phyloP scores from a whole-genome alignment of 2,329 filamentous ascomycete species.

The Alternaria arborescens region DNA sequence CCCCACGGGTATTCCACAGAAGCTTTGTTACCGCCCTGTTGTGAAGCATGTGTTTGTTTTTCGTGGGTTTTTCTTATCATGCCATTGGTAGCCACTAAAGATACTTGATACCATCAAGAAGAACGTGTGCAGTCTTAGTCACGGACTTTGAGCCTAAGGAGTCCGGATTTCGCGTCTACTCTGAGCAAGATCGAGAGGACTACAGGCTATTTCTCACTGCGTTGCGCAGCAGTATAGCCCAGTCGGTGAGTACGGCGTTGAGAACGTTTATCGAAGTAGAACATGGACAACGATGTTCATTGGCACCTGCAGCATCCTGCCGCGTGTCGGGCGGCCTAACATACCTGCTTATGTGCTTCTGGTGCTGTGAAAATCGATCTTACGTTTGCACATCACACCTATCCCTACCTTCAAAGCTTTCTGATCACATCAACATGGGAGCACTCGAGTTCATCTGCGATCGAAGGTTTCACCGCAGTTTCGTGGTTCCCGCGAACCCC shows the following conservation, averaged over 20 bases:
- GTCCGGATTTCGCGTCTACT: neutral
- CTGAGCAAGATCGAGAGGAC: neutral
- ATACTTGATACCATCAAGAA: neutral
- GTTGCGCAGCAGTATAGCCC: neutral
- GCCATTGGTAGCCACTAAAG: neutral
- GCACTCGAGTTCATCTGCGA: conserved; percentile 42
- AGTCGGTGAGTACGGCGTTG: neutral
- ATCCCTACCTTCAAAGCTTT: neutral
- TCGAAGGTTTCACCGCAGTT: conserved; percentile 37
- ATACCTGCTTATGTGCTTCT: neutral
- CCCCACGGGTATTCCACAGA: neutral
- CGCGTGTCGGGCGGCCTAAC: conserved; percentile 3
- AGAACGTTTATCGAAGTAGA: neutral
- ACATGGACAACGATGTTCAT: neutral
- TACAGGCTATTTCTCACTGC: neutral
- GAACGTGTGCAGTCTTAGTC: neutral
- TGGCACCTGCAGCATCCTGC: neutral
- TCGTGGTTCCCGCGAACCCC: conserved; percentile 34
- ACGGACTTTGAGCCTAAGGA: neutral
- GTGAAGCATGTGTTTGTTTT: neutral
- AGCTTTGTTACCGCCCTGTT: neutral
- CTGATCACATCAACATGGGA: conserved; percentile 18
- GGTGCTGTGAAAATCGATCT: neutral
- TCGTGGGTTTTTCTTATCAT: neutral
- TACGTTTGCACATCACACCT: neutral